Conservation (phyloP, 164 flowering plant genomes). For the Macadamia integrifolia region DNA sequence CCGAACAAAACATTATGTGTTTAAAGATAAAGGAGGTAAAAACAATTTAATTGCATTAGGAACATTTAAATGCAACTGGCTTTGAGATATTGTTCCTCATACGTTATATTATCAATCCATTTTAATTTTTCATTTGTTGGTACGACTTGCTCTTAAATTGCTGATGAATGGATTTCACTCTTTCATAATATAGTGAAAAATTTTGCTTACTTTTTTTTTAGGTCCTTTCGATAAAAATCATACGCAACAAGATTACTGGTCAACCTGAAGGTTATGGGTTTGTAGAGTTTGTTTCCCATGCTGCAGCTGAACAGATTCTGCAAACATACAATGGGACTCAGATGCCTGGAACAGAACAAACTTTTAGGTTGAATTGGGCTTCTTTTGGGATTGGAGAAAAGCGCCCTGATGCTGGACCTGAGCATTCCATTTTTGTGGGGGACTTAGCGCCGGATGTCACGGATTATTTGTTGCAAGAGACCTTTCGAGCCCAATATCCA, state of each 20-base stretch:
- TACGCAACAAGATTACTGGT: conserved; percentile 86
- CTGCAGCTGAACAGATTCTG: conserved; percentile 77
- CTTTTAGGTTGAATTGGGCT: conserved; percentile 94
- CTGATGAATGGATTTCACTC: neutral
- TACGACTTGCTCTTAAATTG: neutral
- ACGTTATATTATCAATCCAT: neutral
- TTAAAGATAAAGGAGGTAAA: too few relatives aligned
- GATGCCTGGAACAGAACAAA: conserved; percentile 92
- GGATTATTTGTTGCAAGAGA: conserved; percentile 90
- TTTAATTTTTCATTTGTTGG: neutral
- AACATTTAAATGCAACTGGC: too few relatives aligned
- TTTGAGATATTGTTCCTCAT: neutral
- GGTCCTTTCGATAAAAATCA: conserved; percentile 85
- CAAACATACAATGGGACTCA: conserved; percentile 81
- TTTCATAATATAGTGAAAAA: neutral
- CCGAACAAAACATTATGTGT: too few relatives aligned
- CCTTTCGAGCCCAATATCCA: conserved; percentile 72
- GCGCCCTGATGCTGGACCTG: conserved; percentile 83
- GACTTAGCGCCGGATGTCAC: conserved; percentile 98
- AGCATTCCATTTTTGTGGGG: conserved; percentile 97
- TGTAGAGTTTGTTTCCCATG: conserved; percentile 84
- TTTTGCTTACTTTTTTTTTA: conserved; percentile 10
- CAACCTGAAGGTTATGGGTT: conserved; percentile 99
- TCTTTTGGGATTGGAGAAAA: conserved; percentile 92
- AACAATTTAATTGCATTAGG: too few relatives aligned